Evolutionary conservation across 805 yeast species (phyloP).

Genomic region (Zygosaccharomyces lentus): DNA sequence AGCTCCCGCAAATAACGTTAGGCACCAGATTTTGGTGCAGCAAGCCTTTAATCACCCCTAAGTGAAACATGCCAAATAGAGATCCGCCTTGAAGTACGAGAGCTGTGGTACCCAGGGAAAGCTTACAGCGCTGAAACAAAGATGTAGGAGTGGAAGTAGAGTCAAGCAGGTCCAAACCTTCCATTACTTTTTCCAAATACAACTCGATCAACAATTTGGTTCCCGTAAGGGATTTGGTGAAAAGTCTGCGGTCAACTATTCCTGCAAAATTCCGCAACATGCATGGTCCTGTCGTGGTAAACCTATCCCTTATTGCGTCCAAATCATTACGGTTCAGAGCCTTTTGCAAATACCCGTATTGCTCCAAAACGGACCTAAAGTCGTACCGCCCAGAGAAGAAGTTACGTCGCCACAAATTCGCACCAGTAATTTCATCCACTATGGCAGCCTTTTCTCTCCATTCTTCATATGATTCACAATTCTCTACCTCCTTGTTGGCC

Average conservation of each 20-base stretch:
- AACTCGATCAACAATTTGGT: conserved; percentile 81
- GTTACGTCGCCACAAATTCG: conserved; percentile 72
- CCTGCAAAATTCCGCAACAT: conserved; percentile 89
- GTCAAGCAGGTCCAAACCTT: conserved; percentile 62
- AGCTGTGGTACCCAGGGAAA: conserved; percentile 88
- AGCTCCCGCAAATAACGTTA: conserved; percentile 81
- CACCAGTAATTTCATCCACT: conserved; percentile 50
- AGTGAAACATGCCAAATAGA: conserved; percentile 85
- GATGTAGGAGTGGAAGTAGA: conserved; percentile 53
- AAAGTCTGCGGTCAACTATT: conserved; percentile 71
- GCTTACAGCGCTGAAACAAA: conserved; percentile 79
- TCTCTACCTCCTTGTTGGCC: conserved; percentile 45
- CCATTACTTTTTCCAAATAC: conserved; percentile 61
- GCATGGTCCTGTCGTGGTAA: conserved; percentile 63
- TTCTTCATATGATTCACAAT: conserved; percentile 57
- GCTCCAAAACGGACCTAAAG: conserved; percentile 71
- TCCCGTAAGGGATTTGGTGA: conserved; percentile 79
- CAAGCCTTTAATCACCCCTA: conserved; percentile 88
- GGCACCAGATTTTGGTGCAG: conserved; percentile 74
- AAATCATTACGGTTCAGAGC: conserved; percentile 58
- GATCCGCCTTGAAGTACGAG: conserved; percentile 92
- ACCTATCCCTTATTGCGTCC: conserved; percentile 53
- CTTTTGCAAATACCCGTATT: conserved; percentile 56
- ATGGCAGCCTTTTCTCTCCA: conserved; percentile 57
- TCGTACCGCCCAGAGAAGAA: conserved; percentile 80